These are phyloP conservation scores for Candida insectalens DNA, from an alignment of 805 yeast genomes.

Conservation along the genomic window DNA sequence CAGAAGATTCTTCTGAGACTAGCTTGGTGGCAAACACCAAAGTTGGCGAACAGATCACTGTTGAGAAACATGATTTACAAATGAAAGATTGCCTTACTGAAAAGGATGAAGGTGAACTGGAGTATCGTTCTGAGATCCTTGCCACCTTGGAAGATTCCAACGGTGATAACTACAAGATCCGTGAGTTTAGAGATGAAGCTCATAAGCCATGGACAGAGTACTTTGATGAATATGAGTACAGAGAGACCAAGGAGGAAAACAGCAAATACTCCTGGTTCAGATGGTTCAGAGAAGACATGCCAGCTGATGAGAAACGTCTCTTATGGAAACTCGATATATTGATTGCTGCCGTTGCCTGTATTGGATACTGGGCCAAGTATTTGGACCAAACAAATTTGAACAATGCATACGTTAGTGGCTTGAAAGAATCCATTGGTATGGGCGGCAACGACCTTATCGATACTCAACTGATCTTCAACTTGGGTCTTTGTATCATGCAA, in stretches of 20 bases:
- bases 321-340: conserved; percentile 46
- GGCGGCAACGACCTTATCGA: conserved; percentile 54
- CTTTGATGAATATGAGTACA: conserved; percentile 55
- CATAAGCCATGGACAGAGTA: conserved; percentile 44
- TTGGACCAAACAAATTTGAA: conserved; percentile 30
- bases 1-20: not conserved
- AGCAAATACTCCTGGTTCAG: conserved; percentile 36
- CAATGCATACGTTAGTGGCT: conserved; percentile 59
- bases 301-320: conserved; percentile 37
- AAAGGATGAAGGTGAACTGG: too few species aligned
- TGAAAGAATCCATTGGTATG: conserved; percentile 48
- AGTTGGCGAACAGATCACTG: not conserved
- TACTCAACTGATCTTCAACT: conserved; percentile 46
- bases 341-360: conserved; percentile 42
- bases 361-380: conserved; percentile 59
- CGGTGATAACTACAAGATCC: conserved; percentile 5
- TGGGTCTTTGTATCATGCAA: conserved; percentile 53
- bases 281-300: conserved; percentile 41
- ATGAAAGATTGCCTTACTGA: too few species aligned
- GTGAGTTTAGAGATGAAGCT: conserved; percentile 44
- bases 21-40: not conserved
- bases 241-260: conserved; percentile 27
- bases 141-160: conserved; percentile 1
- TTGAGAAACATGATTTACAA: not conserved
- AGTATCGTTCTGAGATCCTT: not conserved